A percentile compares a stretch with the other conserved stretches of the same genome.
Evolutionary conservation across 441 rosid species (phyloP).

Genomic region (Sinapis alba): DNA sequence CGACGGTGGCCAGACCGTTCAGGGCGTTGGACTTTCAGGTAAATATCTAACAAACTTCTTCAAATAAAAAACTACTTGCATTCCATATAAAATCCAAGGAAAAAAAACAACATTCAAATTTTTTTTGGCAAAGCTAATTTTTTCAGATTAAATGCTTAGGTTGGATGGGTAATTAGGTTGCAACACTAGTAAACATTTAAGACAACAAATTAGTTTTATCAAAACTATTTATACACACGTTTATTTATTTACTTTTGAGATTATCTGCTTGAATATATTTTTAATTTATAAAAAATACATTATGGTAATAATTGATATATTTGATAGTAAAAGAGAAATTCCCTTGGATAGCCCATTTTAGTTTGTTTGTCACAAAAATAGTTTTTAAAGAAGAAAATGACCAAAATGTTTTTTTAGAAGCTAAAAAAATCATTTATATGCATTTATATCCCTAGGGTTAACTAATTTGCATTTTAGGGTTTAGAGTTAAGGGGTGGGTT

Average conservation of each 20-base stretch:
- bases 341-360: no score
- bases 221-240: neutral
- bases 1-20: constrained; percentile 50
- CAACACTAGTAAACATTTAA: neutral
- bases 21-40: constrained; percentile 66
- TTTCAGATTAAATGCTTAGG: neutral
- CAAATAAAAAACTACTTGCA: neutral
- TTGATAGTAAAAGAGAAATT: neutral
- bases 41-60: neutral
- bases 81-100: neutral
- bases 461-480: no score
- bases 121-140: neutral
- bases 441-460: no score
- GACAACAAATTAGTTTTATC: neutral
- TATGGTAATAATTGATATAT: neutral
- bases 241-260: neutral
- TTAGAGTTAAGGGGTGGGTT: no score
- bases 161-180: neutral
- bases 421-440: no score
- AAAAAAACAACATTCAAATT: neutral
- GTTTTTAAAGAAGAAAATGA: no score
- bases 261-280: neutral
- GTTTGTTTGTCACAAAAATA: no score
- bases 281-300: neutral
- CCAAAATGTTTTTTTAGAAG: no score